These are phyloP conservation scores for Carpinus viminea DNA, from an alignment of 306 rosid genomes.

Conservation along the genomic window DNA sequence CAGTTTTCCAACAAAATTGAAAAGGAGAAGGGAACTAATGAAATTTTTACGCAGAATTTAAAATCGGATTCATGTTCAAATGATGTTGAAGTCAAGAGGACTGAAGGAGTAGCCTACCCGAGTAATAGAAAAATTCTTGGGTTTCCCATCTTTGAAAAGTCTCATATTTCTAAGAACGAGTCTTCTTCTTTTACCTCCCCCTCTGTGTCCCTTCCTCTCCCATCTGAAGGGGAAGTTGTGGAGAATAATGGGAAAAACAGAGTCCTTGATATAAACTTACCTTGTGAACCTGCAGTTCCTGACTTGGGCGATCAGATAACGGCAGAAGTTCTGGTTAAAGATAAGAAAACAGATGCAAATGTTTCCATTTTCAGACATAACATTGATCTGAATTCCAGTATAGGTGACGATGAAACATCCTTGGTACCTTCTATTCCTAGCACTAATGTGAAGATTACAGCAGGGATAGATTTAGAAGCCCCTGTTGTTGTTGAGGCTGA, in stretches of 20 bases:
- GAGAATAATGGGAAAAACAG: slow-evolving; percentile 40
- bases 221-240: slow-evolving; percentile 34
- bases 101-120: slow-evolving; percentile 43
- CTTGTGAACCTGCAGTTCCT: slow-evolving; percentile 58
- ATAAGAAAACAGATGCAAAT: slow-evolving; percentile 39
- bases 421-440: slow-evolving; percentile 39
- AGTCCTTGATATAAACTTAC: slow-evolving; percentile 78
- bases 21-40: slow-evolving; percentile 40
- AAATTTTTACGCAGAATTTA: slow-evolving; percentile 37
- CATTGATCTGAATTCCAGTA: slow-evolving; percentile 75
- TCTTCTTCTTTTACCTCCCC: slow-evolving; percentile 44
- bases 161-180: slow-evolving; percentile 52
- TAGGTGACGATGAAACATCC: slow-evolving; percentile 73
- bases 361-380: slow-evolving; percentile 43
- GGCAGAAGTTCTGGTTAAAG: slow-evolving; percentile 35
- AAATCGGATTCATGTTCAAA: slow-evolving; percentile 44
- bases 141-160: slow-evolving; percentile 60
- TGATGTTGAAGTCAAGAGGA: slow-evolving; percentile 46
- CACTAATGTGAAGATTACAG: slow-evolving; percentile 33
- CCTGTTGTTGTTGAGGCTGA: slow-evolving; percentile 49
- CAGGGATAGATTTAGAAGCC: slow-evolving; percentile 77
- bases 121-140: slow-evolving; percentile 61
- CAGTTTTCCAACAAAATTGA: slow-evolving; percentile 41
- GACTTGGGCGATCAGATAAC: slow-evolving; percentile 44
- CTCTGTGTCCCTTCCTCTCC: slow-evolving; percentile 36